Conservation (phyloP, 2,329 filamentous ascomycete genomes). For the Xylariaceae sp. region DNA sequence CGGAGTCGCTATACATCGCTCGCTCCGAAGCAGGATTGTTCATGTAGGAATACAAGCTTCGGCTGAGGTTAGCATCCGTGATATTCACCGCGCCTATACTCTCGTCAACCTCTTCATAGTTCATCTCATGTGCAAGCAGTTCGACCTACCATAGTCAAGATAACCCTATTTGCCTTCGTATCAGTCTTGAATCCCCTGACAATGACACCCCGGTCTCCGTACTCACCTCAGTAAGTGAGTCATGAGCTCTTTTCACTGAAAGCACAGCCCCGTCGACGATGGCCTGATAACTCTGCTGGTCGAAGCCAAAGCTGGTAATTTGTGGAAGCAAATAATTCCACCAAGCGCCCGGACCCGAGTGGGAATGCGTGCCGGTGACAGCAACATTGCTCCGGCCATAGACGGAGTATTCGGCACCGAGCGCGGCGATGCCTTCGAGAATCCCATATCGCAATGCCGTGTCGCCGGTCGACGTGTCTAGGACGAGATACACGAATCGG, state of each 20-base stretch:
- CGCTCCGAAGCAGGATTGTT: constrained; percentile 73
- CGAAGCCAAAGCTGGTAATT: constrained; percentile 79
- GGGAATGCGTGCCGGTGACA: constrained; percentile 86
- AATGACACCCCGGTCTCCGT: neutral
- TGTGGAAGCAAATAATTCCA: constrained; percentile 88
- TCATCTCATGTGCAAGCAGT: neutral
- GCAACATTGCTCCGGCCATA: constrained; percentile 78
- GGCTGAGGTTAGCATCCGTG: constrained; percentile 70
- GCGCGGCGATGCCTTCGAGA: constrained; percentile 58
- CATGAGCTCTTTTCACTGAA: constrained; percentile 74
- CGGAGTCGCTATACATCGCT: constrained; percentile 31
- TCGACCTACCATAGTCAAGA: constrained; percentile 53
- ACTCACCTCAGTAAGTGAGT: constrained; percentile 49
- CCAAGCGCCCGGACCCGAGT: constrained; percentile 86
- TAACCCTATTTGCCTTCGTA: constrained; percentile 45
- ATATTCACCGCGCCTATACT: constrained; percentile 49
- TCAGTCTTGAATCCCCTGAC: constrained; percentile 14
- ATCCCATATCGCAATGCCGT: constrained; percentile 82
- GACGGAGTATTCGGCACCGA: constrained; percentile 66
- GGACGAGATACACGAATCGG: constrained; percentile 76
- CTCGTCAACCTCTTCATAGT: constrained; percentile 2
- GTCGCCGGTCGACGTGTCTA: constrained; percentile 83
- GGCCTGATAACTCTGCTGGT: constrained; percentile 77
- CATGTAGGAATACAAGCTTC: constrained; percentile 78
- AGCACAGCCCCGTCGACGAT: constrained; percentile 78